phyloP scores from a whole-genome alignment of 176 grass and related monocot species.

The Ensete ventricosum region DNA sequence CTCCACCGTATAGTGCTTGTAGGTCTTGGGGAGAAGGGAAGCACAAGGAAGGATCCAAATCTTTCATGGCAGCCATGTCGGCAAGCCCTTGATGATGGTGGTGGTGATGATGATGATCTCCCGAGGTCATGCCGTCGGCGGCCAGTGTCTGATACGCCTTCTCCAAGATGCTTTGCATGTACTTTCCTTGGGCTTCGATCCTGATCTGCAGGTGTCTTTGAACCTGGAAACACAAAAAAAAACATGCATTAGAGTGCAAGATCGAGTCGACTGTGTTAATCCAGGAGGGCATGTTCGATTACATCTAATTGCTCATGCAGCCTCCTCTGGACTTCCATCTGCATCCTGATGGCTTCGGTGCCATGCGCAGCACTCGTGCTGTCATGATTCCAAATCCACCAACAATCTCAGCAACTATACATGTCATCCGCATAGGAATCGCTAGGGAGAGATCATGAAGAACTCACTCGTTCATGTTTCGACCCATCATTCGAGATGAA shows the following conservation, averaged over 20 bases:
- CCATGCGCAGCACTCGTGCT: neutral
- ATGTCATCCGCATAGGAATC: neutral
- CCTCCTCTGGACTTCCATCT: conserved; percentile 19
- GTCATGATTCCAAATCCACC: neutral
- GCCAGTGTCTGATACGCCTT: conserved; percentile 84
- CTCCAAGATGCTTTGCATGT: conserved; percentile 98
- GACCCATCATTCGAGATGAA: conserved; percentile 65
- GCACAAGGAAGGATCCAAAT: conserved; percentile 46
- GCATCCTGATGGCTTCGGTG: conserved; percentile 16
- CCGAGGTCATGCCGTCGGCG: conserved; percentile 35
- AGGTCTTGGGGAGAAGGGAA: conserved; percentile 70
- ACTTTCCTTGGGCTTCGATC: conserved; percentile 94
- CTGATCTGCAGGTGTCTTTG: conserved; percentile 93
- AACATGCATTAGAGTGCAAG: neutral
- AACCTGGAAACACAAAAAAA: neutral
- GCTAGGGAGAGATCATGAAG: neutral
- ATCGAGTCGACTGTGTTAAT: neutral
- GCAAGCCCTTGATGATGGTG: conserved; percentile 5
- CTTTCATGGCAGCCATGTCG: conserved; percentile 55
- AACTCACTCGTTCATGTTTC: conserved; percentile 84
- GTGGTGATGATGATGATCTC: too few species aligned
- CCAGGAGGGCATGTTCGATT: neutral
- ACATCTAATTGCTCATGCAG: conserved; percentile 19
- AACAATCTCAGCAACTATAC: neutral
- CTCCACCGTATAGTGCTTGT: conserved; percentile 49